Base-by-base conservation (phyloP, 2,329 filamentous ascomycete genomes). In the Xylariales sp. region DNA sequence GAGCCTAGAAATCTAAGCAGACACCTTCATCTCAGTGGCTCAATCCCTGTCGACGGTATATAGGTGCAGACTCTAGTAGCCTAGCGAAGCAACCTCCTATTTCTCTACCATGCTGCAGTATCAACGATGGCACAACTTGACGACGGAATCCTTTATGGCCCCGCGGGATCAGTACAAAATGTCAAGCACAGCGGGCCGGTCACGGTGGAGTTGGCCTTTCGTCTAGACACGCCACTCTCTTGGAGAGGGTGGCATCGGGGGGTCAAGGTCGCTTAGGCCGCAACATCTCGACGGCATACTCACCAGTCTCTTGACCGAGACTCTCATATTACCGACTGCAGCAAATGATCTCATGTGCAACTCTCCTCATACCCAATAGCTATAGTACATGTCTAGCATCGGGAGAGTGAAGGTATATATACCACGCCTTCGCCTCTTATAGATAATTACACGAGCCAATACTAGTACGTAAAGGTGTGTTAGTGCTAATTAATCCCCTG, bases 251-350 rank as follows among this genome's bases (percentile, higher is more conserved):
- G 65, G 57, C 61, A 70, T 70, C 50, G 57, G 54, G 64, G 56
- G 59, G 64, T 50, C 45, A 60, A 58, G 46, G 34, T 63, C 41
- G 32, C 60, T 60, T 62, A 43, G 65, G 68, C 68, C 63, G 59
- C 59, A 64, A 59, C 16, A 52, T 54, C 41, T 55, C 50, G 59
- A 68, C 46, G 41, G 32, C 61, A 56, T 32, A 53, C 41, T 65
- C 58, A 54, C 68, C 62, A 69, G 56, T 61, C 30, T 61, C 43
- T 58, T 70, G 66, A 66, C 68, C 68, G 62, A 69, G 64, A 66
- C 28, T 62, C 61, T 36, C 49, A 60, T 56, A 45, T 36, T 52
- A 52, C 48, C 57, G 57, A 52, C 48, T 60, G 57, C 28, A 30
- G 57, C 57, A 43, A 62, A 52, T 55, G 57, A 65, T 43, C 52